phyloP scores from a whole-genome alignment of 2,329 filamentous ascomycete species.

The Coniochaeta prunicola region DNA sequence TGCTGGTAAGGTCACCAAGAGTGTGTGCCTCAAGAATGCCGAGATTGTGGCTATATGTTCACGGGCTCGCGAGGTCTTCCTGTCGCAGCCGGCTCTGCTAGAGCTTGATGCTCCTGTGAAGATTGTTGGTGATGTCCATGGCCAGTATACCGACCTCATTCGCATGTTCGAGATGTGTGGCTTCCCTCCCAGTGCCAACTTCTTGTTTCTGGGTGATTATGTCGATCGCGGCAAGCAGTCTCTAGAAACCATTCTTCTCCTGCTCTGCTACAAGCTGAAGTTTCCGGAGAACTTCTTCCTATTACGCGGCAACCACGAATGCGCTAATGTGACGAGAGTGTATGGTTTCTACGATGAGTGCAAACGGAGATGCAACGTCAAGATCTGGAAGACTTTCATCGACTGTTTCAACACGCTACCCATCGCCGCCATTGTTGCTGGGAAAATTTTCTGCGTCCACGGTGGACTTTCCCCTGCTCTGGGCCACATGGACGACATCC shows the following conservation, averaged over 20 bases:
- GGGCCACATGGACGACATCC: constrained; percentile 96
- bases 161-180: constrained; percentile 99
- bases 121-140: constrained; percentile 94
- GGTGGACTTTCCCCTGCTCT: constrained; percentile 88
- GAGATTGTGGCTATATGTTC: constrained; percentile 93
- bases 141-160: constrained; percentile 92
- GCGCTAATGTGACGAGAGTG: constrained; percentile 89
- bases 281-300: constrained; percentile 97
- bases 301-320: constrained; percentile 90
- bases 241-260: constrained; percentile 84
- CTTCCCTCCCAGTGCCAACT: constrained; percentile 87
- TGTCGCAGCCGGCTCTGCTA: constrained; percentile 85
- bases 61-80: constrained; percentile 78
- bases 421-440: constrained; percentile 92
- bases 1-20: constrained; percentile 94
- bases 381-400: constrained; percentile 96
- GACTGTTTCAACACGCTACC: constrained; percentile 95
- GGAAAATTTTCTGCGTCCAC: constrained; percentile 97
- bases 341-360: constrained; percentile 99
- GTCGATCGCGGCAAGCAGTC: constrained; percentile 96
- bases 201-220: constrained; percentile 91
- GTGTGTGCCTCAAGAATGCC: constrained; percentile 93
- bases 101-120: constrained; percentile 94
- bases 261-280: constrained; percentile 95
- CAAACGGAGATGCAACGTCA: constrained; percentile 92